Conservation (phyloP, 495 filamentous ascomycete genomes). For the Massariosphaeria phaeospora region DNA sequence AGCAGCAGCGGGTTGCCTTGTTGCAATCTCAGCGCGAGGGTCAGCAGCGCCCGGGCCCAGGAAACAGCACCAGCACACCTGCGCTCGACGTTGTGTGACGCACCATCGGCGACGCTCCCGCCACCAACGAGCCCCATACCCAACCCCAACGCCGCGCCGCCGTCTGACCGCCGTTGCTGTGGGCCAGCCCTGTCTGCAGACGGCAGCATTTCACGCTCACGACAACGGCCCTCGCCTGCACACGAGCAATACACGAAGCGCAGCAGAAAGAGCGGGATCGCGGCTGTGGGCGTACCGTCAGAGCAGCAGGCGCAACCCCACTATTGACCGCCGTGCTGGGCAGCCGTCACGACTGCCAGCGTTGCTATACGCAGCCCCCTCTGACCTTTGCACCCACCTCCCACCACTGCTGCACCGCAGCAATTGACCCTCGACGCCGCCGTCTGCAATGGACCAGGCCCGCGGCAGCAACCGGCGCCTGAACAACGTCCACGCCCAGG, state of each 20-base stretch:
- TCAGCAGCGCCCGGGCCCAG: too few relatives aligned
- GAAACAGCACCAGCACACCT: too few relatives aligned
- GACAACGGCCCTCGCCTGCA: background rate
- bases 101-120: slow-evolving; percentile 23
- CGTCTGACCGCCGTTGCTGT: background rate
- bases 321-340: slow-evolving; percentile 6
- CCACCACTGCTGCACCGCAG: background rate
- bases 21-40: too few relatives aligned
- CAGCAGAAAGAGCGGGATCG: slow-evolving; percentile 3
- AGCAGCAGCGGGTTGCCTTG: too few relatives aligned
- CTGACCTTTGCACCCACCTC: background rate
- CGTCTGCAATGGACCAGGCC: slow-evolving; percentile 21
- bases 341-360: slow-evolving; percentile 8
- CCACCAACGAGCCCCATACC: slow-evolving; percentile 24
- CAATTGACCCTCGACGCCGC: background rate
- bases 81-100: slow-evolving; percentile 12
- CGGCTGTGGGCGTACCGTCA: too few relatives aligned
- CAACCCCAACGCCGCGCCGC: slow-evolving; percentile 4
- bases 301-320: slow-evolving; percentile 8
- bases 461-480: slow-evolving; percentile 34
- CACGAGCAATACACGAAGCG: background rate
- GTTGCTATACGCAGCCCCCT: slow-evolving; percentile 19
- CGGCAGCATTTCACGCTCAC: background rate
- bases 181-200: background rate
- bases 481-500: slow-evolving; percentile 54